Evolutionary conservation across 228 moss, liverwort and hornwort genomes (phyloP).

Genomic region (Sphagnum magellanicum): DNA sequence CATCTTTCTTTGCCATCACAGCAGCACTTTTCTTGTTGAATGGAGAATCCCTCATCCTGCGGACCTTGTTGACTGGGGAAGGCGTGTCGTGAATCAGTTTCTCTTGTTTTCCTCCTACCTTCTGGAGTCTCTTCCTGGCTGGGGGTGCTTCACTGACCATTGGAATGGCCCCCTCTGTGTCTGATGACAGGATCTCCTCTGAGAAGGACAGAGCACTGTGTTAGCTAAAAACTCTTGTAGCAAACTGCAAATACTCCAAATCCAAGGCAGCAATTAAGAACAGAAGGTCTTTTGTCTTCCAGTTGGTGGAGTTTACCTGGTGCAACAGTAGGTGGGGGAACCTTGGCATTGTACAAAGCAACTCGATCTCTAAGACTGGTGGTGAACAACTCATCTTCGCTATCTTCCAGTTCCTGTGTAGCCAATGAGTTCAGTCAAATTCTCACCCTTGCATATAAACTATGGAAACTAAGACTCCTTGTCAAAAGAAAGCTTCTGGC

Average conservation of each 20-base stretch:
- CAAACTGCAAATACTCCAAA: conserved; percentile 1
- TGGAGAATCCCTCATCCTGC: conserved; percentile 68
- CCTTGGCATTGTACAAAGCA: conserved; percentile 39
- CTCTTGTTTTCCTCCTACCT: conserved; percentile 27
- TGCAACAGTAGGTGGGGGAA: conserved; percentile 31
- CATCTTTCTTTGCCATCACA: conserved; percentile 29
- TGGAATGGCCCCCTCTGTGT: conserved; percentile 26
- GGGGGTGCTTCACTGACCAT: conserved; percentile 5
- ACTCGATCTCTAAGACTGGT: conserved; percentile 43
- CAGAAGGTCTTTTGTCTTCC: no score
- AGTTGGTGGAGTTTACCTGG: conserved; percentile 18
- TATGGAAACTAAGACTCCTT: no score
- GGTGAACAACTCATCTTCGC: conserved; percentile 48
- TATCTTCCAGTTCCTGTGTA: conserved; percentile 41
- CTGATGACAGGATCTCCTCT: background rate
- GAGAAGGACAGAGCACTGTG: background rate
- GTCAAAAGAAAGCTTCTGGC: no score
- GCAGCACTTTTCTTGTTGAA: conserved; percentile 68
- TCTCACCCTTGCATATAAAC: no score
- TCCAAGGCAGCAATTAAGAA: conserved; percentile 1
- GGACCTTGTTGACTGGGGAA: conserved; percentile 52
- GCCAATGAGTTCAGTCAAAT: background rate
- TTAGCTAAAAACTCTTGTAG: no score
- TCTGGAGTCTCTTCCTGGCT: conserved; percentile 6
- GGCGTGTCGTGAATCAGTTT: no score